phyloP scores from a whole-genome alignment of 208 protist genomes.

The Naegleria fowleri region DNA sequence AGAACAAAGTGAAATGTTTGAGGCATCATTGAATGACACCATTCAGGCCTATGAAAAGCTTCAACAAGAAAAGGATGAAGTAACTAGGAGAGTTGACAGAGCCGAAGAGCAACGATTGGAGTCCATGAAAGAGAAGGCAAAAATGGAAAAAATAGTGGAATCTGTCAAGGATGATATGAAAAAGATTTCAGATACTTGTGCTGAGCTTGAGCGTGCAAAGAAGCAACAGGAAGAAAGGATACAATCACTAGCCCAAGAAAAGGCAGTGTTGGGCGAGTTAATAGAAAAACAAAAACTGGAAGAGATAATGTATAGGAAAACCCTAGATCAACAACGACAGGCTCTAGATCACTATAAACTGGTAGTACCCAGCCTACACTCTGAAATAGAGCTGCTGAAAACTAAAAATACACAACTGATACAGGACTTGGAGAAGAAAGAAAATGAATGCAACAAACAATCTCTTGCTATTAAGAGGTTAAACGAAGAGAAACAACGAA shows the following conservation, averaged over 20 bases:
- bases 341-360: neutral
- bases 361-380: neutral
- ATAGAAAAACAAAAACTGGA: neutral
- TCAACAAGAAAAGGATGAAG: neutral
- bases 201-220: neutral
- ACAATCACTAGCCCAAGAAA: neutral
- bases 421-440: neutral
- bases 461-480: neutral
- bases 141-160: neutral
- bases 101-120: neutral
- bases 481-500: neutral
- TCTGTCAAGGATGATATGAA: neutral
- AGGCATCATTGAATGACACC: neutral
- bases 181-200: neutral
- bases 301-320: neutral
- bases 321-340: neutral
- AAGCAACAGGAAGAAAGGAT: neutral
- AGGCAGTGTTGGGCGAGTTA: neutral
- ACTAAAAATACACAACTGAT: neutral
- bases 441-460: neutral
- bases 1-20: neutral
- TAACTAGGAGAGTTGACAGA: neutral
- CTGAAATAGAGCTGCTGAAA: neutral
- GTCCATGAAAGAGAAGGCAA: neutral
- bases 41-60: neutral